Conservation (phyloP, 1,139 yeast species). For the Pichia sp. region DNA sequence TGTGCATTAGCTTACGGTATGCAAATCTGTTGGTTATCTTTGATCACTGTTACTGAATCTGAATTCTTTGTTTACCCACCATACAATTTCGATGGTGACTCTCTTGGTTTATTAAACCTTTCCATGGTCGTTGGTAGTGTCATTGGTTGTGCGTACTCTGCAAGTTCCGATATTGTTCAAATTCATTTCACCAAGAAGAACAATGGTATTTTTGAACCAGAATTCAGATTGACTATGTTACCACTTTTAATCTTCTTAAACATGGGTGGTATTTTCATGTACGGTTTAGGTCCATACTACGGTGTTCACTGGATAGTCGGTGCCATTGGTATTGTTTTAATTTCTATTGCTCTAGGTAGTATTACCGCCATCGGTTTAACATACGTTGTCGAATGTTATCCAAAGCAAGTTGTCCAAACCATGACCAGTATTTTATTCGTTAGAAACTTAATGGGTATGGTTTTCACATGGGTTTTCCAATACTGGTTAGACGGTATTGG, state of each 20-base stretch:
- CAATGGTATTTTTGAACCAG: slow-evolving; percentile 40
- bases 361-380: slow-evolving; percentile 55
- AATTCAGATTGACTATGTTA: slow-evolving; percentile 36
- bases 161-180: slow-evolving; percentile 59
- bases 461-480: slow-evolving; percentile 34
- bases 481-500: slow-evolving; percentile 41
- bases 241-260: slow-evolving; percentile 35
- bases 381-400: slow-evolving; percentile 57
- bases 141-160: no score
- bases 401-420: slow-evolving; percentile 44
- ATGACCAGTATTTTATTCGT: slow-evolving; percentile 43
- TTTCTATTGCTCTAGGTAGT: slow-evolving; percentile 48
- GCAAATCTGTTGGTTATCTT: slow-evolving; percentile 52
- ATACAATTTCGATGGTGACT: slow-evolving; percentile 64
- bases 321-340: slow-evolving; percentile 46
- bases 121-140: slow-evolving; percentile 60
- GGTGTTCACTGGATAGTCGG: slow-evolving; percentile 44
- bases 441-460: slow-evolving; percentile 47
- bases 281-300: slow-evolving; percentile 62
- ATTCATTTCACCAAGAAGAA: slow-evolving; percentile 62
- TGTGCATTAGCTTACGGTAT: slow-evolving; percentile 49
- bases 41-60: slow-evolving; percentile 45
- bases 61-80: slow-evolving; percentile 48
- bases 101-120: slow-evolving; percentile 73
- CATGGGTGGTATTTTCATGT: slow-evolving; percentile 65